Base-by-base conservation (phyloP, 129 eudicot genomes). In the Erigeron canadensis region DNA sequence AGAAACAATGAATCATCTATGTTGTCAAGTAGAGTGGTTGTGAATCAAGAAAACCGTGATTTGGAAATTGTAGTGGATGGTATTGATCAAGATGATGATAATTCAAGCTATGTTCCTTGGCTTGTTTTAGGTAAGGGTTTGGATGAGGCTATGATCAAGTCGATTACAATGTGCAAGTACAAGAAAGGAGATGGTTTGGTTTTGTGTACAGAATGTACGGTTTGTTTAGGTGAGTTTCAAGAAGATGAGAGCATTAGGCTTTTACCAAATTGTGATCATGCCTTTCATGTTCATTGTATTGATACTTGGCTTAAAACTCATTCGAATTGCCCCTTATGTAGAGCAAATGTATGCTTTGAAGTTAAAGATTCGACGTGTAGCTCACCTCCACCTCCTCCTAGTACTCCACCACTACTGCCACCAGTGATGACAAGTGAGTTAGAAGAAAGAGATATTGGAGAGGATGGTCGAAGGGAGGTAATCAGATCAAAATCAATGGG, bases 301-400 rank as follows among this genome's bases (percentile, higher is more conserved):
- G 96, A 89, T 59, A 81, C 86, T 11, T 89, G 96, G 96, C 90
- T 89, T 45, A 82, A 74, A 63, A 84, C 85, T 23, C 96, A 89
- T 69, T 77, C 82, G 17, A 86, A 80, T 74, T 89, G 96, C 77
- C 96, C 96, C 10, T 78, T 89, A 38, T 89, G 96, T 63, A 85
- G 96, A 48, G 85, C 92, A 8, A 84, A 82, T 73, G 77, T 89
- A 6, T 28, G 77, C 17, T 76, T 13, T 37, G 76, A 71, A 23
- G 54, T 67, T 47, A 79, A 69, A 51, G 13, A 34, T 58, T 12
- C 64, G 22, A 54, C 76, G 15, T 39, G 21, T 2, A 59, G 15
- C 23, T 54, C 67, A 9, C 70, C 79, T 1, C 65, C 76, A 53
- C 72, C 78, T 2, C 70, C 65, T 2, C 70, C 75, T 0, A 72